Conservation (phyloP, 148 eudicot species). For the Nepenthes mirabilis region DNA sequence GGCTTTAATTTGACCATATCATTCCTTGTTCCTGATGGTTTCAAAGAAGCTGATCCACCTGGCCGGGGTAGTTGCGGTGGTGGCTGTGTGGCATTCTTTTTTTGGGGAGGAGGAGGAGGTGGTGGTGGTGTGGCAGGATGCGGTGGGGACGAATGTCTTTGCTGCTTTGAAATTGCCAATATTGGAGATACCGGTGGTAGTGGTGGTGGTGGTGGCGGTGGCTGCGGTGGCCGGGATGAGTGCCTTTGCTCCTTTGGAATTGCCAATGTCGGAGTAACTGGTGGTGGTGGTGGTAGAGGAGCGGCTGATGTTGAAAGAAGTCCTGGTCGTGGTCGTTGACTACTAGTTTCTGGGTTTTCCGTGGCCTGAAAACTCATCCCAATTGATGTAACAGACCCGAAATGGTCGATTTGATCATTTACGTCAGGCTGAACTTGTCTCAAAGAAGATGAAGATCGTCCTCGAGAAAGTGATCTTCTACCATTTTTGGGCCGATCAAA, state of each 20-base stretch:
- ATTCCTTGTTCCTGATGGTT: conserved; percentile 26
- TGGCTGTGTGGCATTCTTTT: conserved; percentile 14
- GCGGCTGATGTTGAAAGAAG: conserved; percentile 11
- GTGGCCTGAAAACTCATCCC: too few relatives aligned
- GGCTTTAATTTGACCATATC: conserved; percentile 79
- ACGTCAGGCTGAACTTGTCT: conserved; percentile 20
- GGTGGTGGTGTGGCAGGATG: conserved; percentile 14
- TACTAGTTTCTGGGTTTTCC: conserved; percentile 2
- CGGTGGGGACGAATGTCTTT: neutral
- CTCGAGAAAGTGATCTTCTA: conserved; percentile 28
- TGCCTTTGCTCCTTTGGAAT: neutral
- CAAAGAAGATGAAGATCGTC: conserved; percentile 46
- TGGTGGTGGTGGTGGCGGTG: conserved; percentile 21
- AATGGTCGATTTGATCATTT: conserved; percentile 6
- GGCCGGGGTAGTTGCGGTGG: conserved; percentile 32
- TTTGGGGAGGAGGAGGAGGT: conserved; percentile 23
- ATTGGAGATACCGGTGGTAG: conserved; percentile 4
- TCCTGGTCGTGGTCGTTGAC: neutral
- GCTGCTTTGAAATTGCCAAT: too few relatives aligned
- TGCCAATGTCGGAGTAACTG: neutral
- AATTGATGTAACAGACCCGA: too few relatives aligned
- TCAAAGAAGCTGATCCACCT: conserved; percentile 13
- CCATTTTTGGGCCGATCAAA: conserved; percentile 12
- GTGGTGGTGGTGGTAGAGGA: conserved; percentile 20
- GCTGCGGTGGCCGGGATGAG: conserved; percentile 16